A percentile compares a stretch with the other conserved stretches of the same genome.
phyloP scores from a whole-genome alignment of 441 rosid genomes.

The Rhodomyrtus psidioides region DNA sequence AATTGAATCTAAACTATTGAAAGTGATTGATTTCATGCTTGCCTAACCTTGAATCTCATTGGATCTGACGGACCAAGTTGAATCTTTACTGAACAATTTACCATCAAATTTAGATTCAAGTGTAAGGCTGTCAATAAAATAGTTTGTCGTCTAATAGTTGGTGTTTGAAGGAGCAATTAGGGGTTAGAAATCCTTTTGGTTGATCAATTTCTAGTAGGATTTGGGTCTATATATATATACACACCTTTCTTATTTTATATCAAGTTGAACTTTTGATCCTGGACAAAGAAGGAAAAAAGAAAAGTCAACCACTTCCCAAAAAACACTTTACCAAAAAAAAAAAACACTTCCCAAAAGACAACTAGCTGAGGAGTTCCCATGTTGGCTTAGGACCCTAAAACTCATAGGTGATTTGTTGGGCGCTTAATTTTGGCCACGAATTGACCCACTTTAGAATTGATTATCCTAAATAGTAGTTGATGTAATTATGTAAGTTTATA shows the following conservation, averaged over 20 bases:
- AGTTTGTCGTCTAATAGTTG: background rate
- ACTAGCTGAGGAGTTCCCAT: background rate
- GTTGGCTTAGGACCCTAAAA: background rate
- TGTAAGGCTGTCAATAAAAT: background rate
- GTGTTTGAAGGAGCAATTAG: background rate
- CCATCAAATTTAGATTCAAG: background rate
- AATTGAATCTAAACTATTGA: background rate
- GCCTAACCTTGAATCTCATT: background rate
- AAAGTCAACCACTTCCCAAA: too few relatives aligned
- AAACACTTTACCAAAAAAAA: too few relatives aligned
- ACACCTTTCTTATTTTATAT: too few relatives aligned
- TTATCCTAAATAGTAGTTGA: background rate
- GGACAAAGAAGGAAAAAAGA: too few relatives aligned
- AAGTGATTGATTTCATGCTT: background rate
- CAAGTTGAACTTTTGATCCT: background rate
- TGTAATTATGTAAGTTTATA: background rate
- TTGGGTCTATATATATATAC: background rate
- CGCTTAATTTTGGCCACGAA: background rate
- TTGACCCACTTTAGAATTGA: background rate
- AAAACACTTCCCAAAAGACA: too few relatives aligned
- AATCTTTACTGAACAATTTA: background rate
- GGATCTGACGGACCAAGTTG: background rate
- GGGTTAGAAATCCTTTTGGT: background rate
- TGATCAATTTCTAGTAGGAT: background rate
- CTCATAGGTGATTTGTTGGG: background rate